Percentiles rank a stretch among this genome's conserved stretches.
Conservation (phyloP, 768 basidiomycete genomes). For the Xerocomus spinulosus region DNA sequence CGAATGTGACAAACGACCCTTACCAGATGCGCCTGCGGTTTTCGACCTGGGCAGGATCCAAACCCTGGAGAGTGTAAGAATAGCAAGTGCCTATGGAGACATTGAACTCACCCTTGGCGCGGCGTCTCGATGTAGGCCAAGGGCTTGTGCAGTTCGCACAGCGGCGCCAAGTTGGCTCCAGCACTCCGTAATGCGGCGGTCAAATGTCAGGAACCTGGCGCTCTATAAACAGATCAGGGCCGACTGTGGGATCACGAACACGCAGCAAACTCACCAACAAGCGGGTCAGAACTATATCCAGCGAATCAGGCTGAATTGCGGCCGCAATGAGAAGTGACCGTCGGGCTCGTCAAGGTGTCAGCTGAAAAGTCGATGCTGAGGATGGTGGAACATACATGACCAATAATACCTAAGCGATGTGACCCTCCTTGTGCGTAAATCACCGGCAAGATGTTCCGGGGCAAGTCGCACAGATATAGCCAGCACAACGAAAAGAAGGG, state of each 20-base stretch:
- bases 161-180: slow-evolving; percentile 96
- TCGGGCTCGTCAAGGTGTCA: slow-evolving; percentile 52
- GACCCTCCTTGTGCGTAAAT: slow-evolving; percentile 66
- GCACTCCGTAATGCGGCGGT: slow-evolving; percentile 87
- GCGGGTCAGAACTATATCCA: slow-evolving; percentile 91
- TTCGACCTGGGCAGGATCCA: slow-evolving; percentile 75
- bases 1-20: not conserved
- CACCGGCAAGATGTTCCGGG: slow-evolving; percentile 79
- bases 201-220: slow-evolving; percentile 66
- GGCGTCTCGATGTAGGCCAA: slow-evolving; percentile 89
- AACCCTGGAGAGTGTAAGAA: slow-evolving; percentile 41
- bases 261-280: slow-evolving; percentile 48
- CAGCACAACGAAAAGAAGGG: slow-evolving; percentile 88
- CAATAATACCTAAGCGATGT: slow-evolving; percentile 91
- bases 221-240: slow-evolving; percentile 39
- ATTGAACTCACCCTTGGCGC: slow-evolving; percentile 62
- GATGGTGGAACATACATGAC: slow-evolving; percentile 64
- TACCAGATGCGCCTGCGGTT: slow-evolving; percentile 90
- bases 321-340: slow-evolving; percentile 86
- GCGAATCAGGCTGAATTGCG: slow-evolving; percentile 87
- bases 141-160: slow-evolving; percentile 87
- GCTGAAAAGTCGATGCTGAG: slow-evolving; percentile 6
- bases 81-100: not conserved
- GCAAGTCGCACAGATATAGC: slow-evolving; percentile 84
- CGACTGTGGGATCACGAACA: not conserved